These are phyloP conservation scores for Sporothrix phasma DNA, from an alignment of 2,329 filamentous ascomycete genomes.

Conservation along the genomic window DNA sequence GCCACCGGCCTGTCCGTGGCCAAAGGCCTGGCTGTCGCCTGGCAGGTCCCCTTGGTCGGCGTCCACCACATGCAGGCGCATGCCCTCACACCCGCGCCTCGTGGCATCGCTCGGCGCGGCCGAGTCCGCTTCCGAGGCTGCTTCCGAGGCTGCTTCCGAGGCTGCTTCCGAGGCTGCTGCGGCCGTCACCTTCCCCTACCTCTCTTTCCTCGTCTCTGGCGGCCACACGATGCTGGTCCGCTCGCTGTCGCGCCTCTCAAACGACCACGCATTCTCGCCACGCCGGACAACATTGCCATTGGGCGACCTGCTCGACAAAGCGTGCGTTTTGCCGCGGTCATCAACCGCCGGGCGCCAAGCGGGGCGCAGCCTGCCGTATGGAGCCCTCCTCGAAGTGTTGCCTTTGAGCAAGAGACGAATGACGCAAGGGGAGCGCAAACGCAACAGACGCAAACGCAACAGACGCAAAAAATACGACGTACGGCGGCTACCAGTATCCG, in stretches of 20 bases:
- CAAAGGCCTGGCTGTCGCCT: conserved; percentile 77
- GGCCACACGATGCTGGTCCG: conserved; percentile 83
- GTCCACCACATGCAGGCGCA: conserved; percentile 98
- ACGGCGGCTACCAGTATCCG: conserved; percentile 49
- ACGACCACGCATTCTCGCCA: conserved; percentile 63
- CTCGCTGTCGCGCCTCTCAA: conserved; percentile 58
- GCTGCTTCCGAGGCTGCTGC: no score
- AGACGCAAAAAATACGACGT: conserved; percentile 24
- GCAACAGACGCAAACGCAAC: no score
- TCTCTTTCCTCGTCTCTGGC: conserved; percentile 81
- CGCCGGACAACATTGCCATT: conserved; percentile 71
- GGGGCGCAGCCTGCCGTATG: conserved; percentile 61
- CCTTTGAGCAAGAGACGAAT: conserved; percentile 44
- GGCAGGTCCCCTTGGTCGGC: conserved; percentile 71
- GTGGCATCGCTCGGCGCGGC: conserved; percentile 40
- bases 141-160: no score
- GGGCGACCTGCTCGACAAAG: conserved; percentile 87
- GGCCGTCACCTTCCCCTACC: conserved; percentile 80
- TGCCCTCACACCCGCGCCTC: conserved; percentile 74
- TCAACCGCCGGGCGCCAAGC: conserved; percentile 35
- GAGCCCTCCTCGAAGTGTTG: conserved; percentile 65
- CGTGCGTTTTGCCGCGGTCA: conserved; percentile 64
- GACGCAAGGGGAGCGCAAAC: no score
- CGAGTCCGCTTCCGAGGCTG: no score
- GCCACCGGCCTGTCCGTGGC: conserved; percentile 70